phyloP scores from a whole-genome alignment of 202 grass and related monocot species.

The Panicum virgatum region DNA sequence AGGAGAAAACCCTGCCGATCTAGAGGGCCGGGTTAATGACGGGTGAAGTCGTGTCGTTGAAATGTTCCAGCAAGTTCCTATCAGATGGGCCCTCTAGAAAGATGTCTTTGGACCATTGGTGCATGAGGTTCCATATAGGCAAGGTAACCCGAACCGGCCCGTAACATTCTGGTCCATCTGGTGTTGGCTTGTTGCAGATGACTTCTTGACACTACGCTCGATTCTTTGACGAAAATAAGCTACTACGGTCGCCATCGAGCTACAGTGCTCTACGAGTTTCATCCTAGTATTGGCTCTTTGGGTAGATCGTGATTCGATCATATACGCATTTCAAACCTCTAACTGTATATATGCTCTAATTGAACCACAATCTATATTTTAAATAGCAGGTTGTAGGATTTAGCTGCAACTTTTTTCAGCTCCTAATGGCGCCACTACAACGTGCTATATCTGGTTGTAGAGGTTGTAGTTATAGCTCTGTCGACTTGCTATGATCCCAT shows the following conservation, averaged over 20 bases:
- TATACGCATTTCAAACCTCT: too few species aligned
- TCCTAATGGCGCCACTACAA: too few species aligned
- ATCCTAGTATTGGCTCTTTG: too few species aligned
- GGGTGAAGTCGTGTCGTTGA: conserved; percentile 27
- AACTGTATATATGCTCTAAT: neutral
- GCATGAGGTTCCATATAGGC: conserved; percentile 26
- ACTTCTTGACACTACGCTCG: neutral
- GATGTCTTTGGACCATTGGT: conserved; percentile 6
- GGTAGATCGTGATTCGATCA: too few species aligned
- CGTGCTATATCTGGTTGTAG: too few species aligned
- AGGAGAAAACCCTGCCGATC: conserved; percentile 17
- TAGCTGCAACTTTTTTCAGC: too few species aligned
- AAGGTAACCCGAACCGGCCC: conserved; percentile 17
- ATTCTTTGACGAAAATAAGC: neutral
- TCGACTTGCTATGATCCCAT: too few species aligned
- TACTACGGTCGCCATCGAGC: too few species aligned
- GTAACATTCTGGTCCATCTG: neutral
- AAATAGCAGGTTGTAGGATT: too few species aligned
- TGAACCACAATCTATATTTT: too few species aligned
- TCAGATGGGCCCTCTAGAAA: conserved; percentile 30
- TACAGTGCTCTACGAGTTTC: too few species aligned
- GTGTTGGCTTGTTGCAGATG: neutral
- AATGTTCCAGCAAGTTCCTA: conserved; percentile 21
- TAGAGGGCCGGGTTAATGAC: conserved; percentile 12
- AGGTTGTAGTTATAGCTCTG: too few species aligned